Percentiles rank a stretch among this genome's conserved stretches.
Evolutionary conservation across 1,284 basidiomycete genomes (phyloP).

Genomic region (Caloboletus inedulis): DNA sequence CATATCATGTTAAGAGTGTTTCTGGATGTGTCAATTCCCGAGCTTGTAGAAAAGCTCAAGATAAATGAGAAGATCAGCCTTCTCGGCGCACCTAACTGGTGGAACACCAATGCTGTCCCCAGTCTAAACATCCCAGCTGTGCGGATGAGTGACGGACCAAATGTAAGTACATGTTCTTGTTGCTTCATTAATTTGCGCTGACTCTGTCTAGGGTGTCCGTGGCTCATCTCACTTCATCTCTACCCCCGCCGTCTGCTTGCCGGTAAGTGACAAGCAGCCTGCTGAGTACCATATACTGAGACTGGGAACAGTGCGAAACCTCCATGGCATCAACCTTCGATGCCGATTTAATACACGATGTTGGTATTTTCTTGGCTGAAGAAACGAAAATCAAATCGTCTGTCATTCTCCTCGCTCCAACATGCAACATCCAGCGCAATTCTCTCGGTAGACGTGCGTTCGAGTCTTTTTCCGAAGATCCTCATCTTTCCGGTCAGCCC

Average conservation of each 20-base stretch:
- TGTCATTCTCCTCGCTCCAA: not conserved
- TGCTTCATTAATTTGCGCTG: not conserved
- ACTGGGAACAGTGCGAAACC: not conserved
- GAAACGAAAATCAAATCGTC: not conserved
- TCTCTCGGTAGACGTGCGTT: not conserved
- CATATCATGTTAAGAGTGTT: not conserved
- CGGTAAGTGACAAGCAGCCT: not conserved
- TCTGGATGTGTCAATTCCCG: not conserved
- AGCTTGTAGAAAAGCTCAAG: not conserved
- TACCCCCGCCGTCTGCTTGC: not conserved
- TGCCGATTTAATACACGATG: not conserved
- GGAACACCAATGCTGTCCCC: conserved; percentile 1
- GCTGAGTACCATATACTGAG: not conserved
- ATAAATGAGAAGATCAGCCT: conserved; percentile 35
- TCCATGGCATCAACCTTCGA: not conserved
- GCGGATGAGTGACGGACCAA: conserved; percentile 2
- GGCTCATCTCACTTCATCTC: not conserved
- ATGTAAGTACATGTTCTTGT: not conserved
- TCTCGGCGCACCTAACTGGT: conserved; percentile 37
- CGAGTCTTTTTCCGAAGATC: not conserved
- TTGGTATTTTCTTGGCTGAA: not conserved
- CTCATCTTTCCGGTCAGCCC: not conserved
- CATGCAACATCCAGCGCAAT: not conserved
- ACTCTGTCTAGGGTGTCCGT: not conserved
- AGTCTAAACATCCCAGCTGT: not conserved